Conservation (phyloP, 176 grass and related monocot species). For the Alopecurus myosuroides region DNA sequence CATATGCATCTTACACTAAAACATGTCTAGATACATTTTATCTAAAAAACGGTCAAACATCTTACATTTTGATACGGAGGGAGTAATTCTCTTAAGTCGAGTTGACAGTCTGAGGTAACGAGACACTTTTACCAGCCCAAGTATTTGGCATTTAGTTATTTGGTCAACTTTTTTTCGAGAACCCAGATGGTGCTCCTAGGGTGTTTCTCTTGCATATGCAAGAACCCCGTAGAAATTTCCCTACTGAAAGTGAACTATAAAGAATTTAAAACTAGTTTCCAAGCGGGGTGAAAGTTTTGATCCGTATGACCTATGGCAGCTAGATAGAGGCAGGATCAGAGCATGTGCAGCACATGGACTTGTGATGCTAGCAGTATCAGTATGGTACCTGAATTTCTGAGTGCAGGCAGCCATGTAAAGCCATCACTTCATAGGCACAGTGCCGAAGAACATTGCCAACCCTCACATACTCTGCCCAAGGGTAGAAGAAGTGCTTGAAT, state of each 20-base stretch:
- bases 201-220: background rate
- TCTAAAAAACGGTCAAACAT: too few relatives aligned
- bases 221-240: background rate
- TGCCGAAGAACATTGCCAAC: slow-evolving; percentile 57
- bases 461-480: slow-evolving; percentile 67
- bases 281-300: background rate
- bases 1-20: too few relatives aligned
- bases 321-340: background rate
- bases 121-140: background rate
- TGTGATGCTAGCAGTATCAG: background rate
- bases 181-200: background rate
- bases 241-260: background rate
- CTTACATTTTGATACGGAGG: too few relatives aligned
- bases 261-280: background rate
- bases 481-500: slow-evolving; percentile 69
- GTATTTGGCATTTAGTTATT: background rate
- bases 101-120: background rate
- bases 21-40: too few relatives aligned
- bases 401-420: slow-evolving; percentile 70
- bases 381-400: slow-evolving; percentile 84
- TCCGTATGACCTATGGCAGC: background rate
- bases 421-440: slow-evolving; percentile 81
- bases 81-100: background rate
- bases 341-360: background rate
- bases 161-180: background rate